phyloP scores from a whole-genome alignment of 1,284 basidiomycete genomes.

The Sparassis latifolia region DNA sequence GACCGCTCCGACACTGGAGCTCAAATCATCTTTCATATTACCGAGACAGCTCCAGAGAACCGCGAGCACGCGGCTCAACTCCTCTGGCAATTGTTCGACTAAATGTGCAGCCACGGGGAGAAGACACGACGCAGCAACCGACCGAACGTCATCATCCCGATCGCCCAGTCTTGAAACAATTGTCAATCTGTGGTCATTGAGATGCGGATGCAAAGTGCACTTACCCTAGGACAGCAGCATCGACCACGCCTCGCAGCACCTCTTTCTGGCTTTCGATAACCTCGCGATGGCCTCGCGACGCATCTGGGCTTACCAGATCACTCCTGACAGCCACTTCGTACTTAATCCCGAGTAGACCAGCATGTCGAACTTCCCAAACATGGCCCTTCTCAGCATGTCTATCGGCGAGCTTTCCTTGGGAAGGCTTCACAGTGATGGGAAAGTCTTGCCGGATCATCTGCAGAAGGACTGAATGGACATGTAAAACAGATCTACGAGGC shows the following conservation, averaged over 20 bases:
- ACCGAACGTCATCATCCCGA: slow-evolving; percentile 93
- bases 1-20: slow-evolving; percentile 93
- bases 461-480: slow-evolving; percentile 81
- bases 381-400: slow-evolving; percentile 45
- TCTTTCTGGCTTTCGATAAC: slow-evolving; percentile 35
- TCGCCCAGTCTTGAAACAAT: slow-evolving; percentile 66
- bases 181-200: neutral
- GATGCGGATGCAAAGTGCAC: slow-evolving; percentile 16
- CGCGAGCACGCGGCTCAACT: slow-evolving; percentile 68
- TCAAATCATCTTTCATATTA: slow-evolving; percentile 95
- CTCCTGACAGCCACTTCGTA: slow-evolving; percentile 93
- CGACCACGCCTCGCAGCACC: slow-evolving; percentile 73
- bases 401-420: slow-evolving; percentile 27
- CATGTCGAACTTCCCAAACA: slow-evolving; percentile 97
- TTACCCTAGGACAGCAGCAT: slow-evolving; percentile 84
- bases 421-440: slow-evolving; percentile 33
- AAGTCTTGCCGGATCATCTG: slow-evolving; percentile 93
- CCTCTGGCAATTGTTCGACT: slow-evolving; percentile 71
- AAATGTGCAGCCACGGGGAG: slow-evolving; percentile 81
- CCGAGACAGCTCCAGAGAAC: slow-evolving; percentile 90
- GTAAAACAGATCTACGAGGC: slow-evolving; percentile 67
- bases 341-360: slow-evolving; percentile 93
- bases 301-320: slow-evolving; percentile 61
- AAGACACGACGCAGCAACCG: slow-evolving; percentile 90
- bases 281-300: slow-evolving; percentile 11